Conservation (phyloP, 2,329 filamentous ascomycete species). For the Ceratocystis diversiconidia region DNA sequence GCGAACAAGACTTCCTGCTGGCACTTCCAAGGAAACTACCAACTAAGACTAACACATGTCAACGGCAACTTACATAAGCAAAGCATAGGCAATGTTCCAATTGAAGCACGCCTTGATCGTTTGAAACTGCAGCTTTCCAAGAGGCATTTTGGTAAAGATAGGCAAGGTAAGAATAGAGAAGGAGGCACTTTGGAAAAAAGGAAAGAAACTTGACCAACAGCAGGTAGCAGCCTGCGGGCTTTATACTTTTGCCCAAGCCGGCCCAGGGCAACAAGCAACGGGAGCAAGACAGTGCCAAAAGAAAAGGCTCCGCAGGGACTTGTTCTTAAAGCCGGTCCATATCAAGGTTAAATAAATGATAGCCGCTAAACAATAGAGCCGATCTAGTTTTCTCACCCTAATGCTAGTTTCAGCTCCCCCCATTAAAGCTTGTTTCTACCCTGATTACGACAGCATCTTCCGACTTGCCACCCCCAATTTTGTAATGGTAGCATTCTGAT, state of each 20-base stretch:
- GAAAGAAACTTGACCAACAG: not conserved
- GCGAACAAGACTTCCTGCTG: not conserved
- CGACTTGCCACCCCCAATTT: not conserved
- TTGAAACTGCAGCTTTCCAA: constrained; percentile 13
- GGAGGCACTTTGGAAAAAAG: not conserved
- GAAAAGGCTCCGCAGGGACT: not conserved
- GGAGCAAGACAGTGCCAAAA: too few relatives aligned
- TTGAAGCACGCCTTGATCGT: constrained; percentile 14
- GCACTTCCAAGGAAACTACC: not conserved
- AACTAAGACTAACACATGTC: not conserved
- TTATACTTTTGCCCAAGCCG: not conserved
- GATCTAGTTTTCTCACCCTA: too few relatives aligned
- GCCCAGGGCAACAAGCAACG: too few relatives aligned
- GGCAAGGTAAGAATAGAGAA: not conserved
- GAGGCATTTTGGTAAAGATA: not conserved
- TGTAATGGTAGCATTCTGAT: not conserved
- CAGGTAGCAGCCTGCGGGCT: not conserved
- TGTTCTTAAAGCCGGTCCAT: not conserved
- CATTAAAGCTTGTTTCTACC: too few relatives aligned
- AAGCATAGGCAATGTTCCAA: constrained; percentile 17
- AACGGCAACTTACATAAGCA: constrained; percentile 15
- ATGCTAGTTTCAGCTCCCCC: too few relatives aligned
- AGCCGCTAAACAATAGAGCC: too few relatives aligned
- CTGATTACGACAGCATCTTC: not conserved
- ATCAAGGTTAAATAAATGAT: not conserved